Percentiles rank a stretch among this genome's conserved stretches.
Conservation (phyloP, 2,329 filamentous ascomycete species). For the Stagonosporopsis cucurbitacearum region DNA sequence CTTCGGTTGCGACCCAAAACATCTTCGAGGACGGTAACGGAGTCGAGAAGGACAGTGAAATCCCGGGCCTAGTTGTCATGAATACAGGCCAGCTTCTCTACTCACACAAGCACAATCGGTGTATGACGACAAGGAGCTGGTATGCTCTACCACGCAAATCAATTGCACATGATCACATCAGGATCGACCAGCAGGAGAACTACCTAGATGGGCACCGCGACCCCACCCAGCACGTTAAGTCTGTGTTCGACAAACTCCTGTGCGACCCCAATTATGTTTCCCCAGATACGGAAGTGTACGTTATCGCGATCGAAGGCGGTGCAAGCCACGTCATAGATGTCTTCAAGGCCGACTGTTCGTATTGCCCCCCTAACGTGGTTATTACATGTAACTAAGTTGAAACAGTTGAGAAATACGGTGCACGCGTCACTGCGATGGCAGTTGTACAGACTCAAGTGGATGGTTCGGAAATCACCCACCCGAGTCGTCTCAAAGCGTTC, state of each 20-base stretch:
- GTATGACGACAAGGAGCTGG: slow-evolving; percentile 67
- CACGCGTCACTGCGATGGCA: slow-evolving; percentile 43
- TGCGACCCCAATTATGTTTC: slow-evolving; percentile 53
- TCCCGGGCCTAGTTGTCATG: slow-evolving; percentile 67
- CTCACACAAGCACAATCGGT: slow-evolving; percentile 68
- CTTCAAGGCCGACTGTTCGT: slow-evolving; percentile 63
- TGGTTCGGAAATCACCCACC: slow-evolving; percentile 32
- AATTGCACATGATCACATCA: slow-evolving; percentile 61
- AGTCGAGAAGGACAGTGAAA: slow-evolving; percentile 25
- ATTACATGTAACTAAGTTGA: slow-evolving; percentile 12
- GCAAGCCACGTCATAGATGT: slow-evolving; percentile 65
- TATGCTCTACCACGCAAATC: slow-evolving; percentile 66
- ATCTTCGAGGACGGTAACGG: slow-evolving; percentile 30
- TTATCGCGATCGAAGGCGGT: slow-evolving; percentile 75
- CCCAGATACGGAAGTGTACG: slow-evolving; percentile 64
- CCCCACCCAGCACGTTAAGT: slow-evolving; percentile 67
- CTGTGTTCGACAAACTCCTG: slow-evolving; percentile 71
- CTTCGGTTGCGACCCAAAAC: too few relatives aligned
- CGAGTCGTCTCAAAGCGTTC: slow-evolving; percentile 33
- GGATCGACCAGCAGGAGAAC: slow-evolving; percentile 64
- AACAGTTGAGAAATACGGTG: slow-evolving; percentile 34
- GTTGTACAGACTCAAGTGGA: slow-evolving; percentile 32
- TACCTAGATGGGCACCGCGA: slow-evolving; percentile 65
- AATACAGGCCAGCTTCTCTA: slow-evolving; percentile 81
- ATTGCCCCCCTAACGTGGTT: neutral